These are phyloP conservation scores for Triglochin maritima DNA, from an alignment of 106 monocot species.

Conservation along the genomic window DNA sequence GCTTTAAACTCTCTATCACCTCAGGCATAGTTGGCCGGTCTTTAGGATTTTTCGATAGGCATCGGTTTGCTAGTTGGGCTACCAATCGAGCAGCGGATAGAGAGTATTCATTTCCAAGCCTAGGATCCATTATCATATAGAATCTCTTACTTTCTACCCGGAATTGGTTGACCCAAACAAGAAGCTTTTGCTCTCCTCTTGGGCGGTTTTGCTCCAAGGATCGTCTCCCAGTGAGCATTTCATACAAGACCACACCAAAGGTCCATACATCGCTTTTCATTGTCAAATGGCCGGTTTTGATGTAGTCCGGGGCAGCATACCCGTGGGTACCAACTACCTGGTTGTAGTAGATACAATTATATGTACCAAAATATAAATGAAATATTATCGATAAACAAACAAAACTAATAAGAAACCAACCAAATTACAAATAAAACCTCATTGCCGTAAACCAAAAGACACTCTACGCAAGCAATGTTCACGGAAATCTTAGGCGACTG, in stretches of 20 bases:
- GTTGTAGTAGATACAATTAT: neutral
- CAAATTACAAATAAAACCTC: too few relatives aligned
- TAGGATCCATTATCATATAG: constrained; percentile 36
- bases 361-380: neutral
- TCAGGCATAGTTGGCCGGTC: constrained; percentile 51
- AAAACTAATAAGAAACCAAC: neutral
- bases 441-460: neutral
- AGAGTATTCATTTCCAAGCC: constrained; percentile 32
- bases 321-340: constrained; percentile 69
- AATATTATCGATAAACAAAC: neutral
- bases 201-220: constrained; percentile 43
- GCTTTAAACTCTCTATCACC: constrained; percentile 37
- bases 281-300: constrained; percentile 65
- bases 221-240: constrained; percentile 48
- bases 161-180: constrained; percentile 55
- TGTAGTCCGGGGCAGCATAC: constrained; percentile 68
- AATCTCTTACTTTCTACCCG: constrained; percentile 35
- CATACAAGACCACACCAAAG: constrained; percentile 64
- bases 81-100: constrained; percentile 23
- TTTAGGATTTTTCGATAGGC: constrained; percentile 38
- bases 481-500: too few relatives aligned
- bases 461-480: too few relatives aligned
- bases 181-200: constrained; percentile 38
- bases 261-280: constrained; percentile 68
- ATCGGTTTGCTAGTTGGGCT: constrained; percentile 42